Conservation (phyloP, 352 stramenopile species). For the Pythium folliculosum region DNA sequence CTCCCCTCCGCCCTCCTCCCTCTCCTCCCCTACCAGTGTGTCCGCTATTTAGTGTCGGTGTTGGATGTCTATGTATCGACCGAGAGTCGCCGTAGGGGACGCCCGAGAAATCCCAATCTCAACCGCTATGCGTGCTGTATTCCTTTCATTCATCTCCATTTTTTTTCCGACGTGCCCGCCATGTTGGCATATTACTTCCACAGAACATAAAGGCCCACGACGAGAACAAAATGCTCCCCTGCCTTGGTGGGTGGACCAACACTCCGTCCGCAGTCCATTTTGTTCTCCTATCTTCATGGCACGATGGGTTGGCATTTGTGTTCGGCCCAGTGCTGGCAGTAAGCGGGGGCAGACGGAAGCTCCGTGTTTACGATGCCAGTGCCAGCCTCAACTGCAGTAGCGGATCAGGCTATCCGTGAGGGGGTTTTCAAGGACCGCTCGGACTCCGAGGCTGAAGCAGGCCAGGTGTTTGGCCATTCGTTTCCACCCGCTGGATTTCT, state of each 20-base stretch:
- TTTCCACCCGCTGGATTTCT: not conserved
- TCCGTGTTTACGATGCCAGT: not conserved
- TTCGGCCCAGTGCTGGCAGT: not conserved
- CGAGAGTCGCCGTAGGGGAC: not conserved
- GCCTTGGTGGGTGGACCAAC: too few species aligned
- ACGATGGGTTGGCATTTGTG: too few species aligned
- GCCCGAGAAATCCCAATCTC: not conserved
- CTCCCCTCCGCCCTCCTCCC: not conserved
- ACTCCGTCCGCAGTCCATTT: not conserved
- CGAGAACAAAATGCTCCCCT: not conserved
- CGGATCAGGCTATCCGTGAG: not conserved
- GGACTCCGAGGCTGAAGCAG: not conserved
- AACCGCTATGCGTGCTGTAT: not conserved
- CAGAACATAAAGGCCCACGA: not conserved
- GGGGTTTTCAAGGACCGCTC: too few species aligned
- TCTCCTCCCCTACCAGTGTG: not conserved
- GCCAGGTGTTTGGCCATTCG: not conserved
- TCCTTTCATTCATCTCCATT: not conserved
- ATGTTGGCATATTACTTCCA: too few species aligned
- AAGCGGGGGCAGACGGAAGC: not conserved
- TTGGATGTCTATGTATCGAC: slow-evolving; percentile 15
- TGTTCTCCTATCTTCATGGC: not conserved
- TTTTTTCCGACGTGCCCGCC: too few species aligned
- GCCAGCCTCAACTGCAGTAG: not conserved
- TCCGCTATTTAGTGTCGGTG: slow-evolving; percentile 12